A percentile compares a stretch with the other conserved stretches of the same genome.
phyloP scores from a whole-genome alignment of 495 filamentous ascomycete species.

The Daldinia grandis region DNA sequence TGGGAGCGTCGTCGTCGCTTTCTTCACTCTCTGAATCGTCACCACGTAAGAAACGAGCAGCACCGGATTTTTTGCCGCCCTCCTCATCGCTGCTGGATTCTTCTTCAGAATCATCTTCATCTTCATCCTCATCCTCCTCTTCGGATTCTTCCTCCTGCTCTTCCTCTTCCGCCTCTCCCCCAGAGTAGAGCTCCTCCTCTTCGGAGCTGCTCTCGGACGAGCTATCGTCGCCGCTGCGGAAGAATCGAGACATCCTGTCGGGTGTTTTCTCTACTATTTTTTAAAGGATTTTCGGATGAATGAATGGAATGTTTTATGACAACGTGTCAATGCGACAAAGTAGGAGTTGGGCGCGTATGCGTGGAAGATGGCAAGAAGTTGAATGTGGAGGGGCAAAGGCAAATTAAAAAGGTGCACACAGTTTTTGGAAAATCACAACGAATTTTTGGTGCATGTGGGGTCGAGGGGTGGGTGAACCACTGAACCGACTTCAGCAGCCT shows the following conservation, averaged over 20 bases:
- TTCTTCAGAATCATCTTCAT: conserved; percentile 65
- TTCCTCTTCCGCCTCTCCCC: conserved; percentile 73
- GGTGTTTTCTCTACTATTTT: not conserved
- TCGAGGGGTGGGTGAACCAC: conserved; percentile 35
- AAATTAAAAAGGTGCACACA: conserved; percentile 36
- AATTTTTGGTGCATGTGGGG: conserved; percentile 49
- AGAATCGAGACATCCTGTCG: conserved; percentile 90
- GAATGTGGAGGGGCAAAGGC: conserved; percentile 26
- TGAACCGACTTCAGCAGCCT: conserved; percentile 17
- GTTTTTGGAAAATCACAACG: conserved; percentile 43
- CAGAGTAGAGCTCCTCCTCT: conserved; percentile 89
- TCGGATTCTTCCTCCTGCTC: conserved; percentile 59
- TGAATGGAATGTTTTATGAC: not conserved
- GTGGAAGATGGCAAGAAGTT: conserved; percentile 24
- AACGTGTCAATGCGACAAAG: conserved; percentile 10
- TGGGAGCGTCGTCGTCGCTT: conserved; percentile 81
- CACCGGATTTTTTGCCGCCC: conserved; percentile 68
- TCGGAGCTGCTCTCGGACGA: conserved; percentile 83
- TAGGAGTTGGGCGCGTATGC: conserved; percentile 14
- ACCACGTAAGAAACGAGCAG: conserved; percentile 82
- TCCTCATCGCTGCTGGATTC: conserved; percentile 71
- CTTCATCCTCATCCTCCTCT: conserved; percentile 56
- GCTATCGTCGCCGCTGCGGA: conserved; percentile 91
- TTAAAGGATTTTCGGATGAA: not conserved
- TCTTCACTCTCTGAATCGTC: conserved; percentile 79